Base-by-base conservation (phyloP, 495 filamentous ascomycete species). In the Endocarpon pusillum region DNA sequence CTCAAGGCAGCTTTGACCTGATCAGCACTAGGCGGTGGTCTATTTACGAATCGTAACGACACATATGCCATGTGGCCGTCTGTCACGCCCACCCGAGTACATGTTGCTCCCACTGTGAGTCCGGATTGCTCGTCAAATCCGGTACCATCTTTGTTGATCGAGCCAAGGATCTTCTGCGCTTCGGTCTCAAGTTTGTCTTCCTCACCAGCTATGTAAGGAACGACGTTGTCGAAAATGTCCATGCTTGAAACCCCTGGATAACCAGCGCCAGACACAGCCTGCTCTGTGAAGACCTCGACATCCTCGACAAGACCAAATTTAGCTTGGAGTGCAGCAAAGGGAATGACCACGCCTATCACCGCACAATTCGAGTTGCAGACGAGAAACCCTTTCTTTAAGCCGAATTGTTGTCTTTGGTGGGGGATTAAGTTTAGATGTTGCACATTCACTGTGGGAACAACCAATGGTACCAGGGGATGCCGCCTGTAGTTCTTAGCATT, bases 281-380 rank as follows among this genome's bases (percentile, higher is more conserved):
- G 82, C 59, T 83, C 72, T n/a, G 82, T 91, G 33, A 85, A 81
- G 11, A 91, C 77, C 43, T 73, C 77, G 16, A 84, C 78, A 44
- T 67, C 57, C 45, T 78, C 71, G 38, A 91, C 69, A 25, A 64
- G 64, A 21, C 81, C 82, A 48, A 87, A 85, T 45, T 67, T 66
- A 23, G 75, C 68, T 52, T 81, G 73, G 22, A 91, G 67, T 15
- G 79, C 82, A 14, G 81, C 82, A 47, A 86, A 78, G n/a, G 82
- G 82, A 37, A 87, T 83, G 32, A 86, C 83, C 33, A 89, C 66
- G 12, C 82, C 82, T 46, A 87, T 87, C 35, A 87, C 84, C 15
- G 81, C 80, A 57, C 82, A 91, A 62, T 91, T 89, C 36, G 79
- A 84, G 59, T 89, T 89, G 63, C 81, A 87, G 26, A 87, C 77